A percentile compares a stretch with the other conserved stretches of the same genome.
These are phyloP conservation scores for Melastoma malabathricum DNA, from an alignment of 345 rosid species.

Conservation along the genomic window DNA sequence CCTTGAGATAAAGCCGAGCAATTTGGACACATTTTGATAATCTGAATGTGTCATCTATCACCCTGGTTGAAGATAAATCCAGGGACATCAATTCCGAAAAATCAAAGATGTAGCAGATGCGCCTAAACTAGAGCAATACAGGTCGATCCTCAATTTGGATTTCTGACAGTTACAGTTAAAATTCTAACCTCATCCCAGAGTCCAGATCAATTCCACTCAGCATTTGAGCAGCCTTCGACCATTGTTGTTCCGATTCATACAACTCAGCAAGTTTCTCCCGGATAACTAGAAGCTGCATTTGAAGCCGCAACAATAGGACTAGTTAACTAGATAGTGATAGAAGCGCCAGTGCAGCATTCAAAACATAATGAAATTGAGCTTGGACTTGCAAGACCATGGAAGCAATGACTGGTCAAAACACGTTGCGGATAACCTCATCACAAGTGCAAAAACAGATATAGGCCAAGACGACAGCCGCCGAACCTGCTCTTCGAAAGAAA, in stretches of 20 bases:
- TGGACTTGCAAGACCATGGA: not conserved
- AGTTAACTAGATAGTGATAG: not conserved
- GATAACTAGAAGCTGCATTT: constrained; percentile 54
- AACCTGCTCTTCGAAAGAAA: constrained; percentile 99
- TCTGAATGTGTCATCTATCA: constrained; percentile 69
- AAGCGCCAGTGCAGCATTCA: not conserved
- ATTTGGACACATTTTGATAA: constrained; percentile 94
- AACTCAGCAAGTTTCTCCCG: constrained; percentile 93
- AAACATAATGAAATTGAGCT: not conserved
- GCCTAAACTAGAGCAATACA: not conserved
- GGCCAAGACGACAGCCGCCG: not conserved
- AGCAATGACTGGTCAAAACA: not conserved
- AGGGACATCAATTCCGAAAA: not conserved
- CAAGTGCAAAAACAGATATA: no score
- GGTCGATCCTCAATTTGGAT: not conserved
- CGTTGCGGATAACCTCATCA: no score
- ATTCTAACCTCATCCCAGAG: constrained; percentile 80
- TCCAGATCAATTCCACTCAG: constrained; percentile 95
- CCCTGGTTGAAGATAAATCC: constrained; percentile 32
- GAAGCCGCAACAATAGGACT: not conserved
- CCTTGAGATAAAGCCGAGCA: constrained; percentile 95
- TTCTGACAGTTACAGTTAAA: not conserved
- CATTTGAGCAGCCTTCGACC: constrained; percentile 99
- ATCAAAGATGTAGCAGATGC: no score
- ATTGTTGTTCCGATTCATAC: constrained; percentile 80